These are phyloP conservation scores for Fremontodendron californicum DNA, from an alignment of 345 rosid species.

Conservation along the genomic window DNA sequence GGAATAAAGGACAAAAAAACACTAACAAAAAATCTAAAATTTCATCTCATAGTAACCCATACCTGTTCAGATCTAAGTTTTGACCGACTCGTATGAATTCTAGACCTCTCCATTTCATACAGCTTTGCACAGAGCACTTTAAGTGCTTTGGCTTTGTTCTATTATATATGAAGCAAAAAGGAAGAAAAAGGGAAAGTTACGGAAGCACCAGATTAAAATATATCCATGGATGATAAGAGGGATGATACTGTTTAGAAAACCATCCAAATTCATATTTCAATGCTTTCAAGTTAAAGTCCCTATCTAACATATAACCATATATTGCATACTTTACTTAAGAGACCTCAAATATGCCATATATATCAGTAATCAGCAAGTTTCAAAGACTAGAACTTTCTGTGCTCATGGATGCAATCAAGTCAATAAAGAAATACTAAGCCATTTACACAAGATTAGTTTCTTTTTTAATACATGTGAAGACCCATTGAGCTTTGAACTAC, in stretches of 20 bases:
- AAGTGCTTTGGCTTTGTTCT: slow-evolving; percentile 94
- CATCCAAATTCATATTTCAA: slow-evolving; percentile 1
- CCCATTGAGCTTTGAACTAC: slow-evolving; percentile 78
- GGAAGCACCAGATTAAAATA: not conserved
- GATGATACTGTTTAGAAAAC: not conserved
- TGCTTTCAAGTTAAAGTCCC: not conserved
- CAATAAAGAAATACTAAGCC: not conserved
- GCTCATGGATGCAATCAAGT: not conserved
- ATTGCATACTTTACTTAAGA: not conserved
- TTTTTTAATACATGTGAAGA: not conserved
- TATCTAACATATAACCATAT: not conserved
- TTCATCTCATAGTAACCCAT: not conserved
- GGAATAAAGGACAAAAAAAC: slow-evolving; percentile 5
- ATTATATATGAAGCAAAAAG: slow-evolving; percentile 11
- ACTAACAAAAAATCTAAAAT: not conserved
- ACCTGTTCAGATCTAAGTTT: slow-evolving; percentile 91
- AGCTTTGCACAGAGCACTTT: slow-evolving; percentile 88
- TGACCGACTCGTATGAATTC: slow-evolving; percentile 62
- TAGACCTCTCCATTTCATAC: slow-evolving; percentile 85
- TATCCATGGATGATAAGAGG: not conserved
- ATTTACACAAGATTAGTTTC: not conserved
- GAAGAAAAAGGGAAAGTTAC: not conserved
- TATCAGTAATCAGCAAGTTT: not conserved
- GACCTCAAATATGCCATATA: not conserved
- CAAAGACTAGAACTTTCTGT: not conserved